These are phyloP conservation scores for Hypoxylon fuscum DNA, from an alignment of 495 filamentous ascomycete species.

Conservation along the genomic window DNA sequence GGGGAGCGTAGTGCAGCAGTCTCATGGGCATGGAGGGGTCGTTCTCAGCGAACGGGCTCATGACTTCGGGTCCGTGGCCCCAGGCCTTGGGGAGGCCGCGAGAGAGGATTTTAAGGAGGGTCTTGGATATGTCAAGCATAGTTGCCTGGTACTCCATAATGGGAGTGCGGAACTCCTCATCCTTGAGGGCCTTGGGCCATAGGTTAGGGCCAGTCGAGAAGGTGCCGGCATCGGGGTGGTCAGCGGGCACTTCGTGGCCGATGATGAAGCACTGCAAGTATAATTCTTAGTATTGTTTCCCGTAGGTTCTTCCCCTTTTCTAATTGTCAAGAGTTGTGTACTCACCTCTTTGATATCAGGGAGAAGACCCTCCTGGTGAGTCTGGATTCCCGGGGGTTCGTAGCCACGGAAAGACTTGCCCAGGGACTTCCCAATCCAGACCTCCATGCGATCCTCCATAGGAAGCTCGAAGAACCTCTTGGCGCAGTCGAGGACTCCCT, in stretches of 20 bases:
- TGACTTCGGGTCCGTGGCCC: slow-evolving; percentile 44
- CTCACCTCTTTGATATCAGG: slow-evolving; percentile 64
- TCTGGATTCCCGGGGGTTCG: slow-evolving; percentile 60
- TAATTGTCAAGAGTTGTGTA: slow-evolving; percentile 6
- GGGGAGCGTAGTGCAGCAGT: slow-evolving; percentile 56
- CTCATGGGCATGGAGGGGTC: slow-evolving; percentile 55
- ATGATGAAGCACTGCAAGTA: slow-evolving; percentile 51
- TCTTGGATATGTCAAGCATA: slow-evolving; percentile 46
- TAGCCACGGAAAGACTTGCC: slow-evolving; percentile 62
- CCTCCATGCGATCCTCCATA: slow-evolving; percentile 53
- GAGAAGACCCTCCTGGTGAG: slow-evolving; percentile 54
- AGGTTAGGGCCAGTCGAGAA: slow-evolving; percentile 59
- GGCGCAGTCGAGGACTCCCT: slow-evolving; percentile 50
- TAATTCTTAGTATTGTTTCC: slow-evolving; percentile 3
- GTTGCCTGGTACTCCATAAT: slow-evolving; percentile 59
- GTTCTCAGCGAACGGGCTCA: slow-evolving; percentile 54
- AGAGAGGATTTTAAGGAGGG: slow-evolving; percentile 49
- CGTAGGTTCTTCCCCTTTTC: neutral
- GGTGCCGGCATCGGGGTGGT: slow-evolving; percentile 53
- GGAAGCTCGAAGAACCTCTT: slow-evolving; percentile 59
- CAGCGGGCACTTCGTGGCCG: slow-evolving; percentile 55
- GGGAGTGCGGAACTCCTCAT: slow-evolving; percentile 55
- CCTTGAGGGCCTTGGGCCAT: slow-evolving; percentile 55
- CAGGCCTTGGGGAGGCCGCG: slow-evolving; percentile 55
- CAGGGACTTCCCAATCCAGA: slow-evolving; percentile 41